Evolutionary conservation across 257 asterid genomes (phyloP), one percentile per base, ranked within the genome.

Genomic region (Mitragyna speciosa): DNA sequence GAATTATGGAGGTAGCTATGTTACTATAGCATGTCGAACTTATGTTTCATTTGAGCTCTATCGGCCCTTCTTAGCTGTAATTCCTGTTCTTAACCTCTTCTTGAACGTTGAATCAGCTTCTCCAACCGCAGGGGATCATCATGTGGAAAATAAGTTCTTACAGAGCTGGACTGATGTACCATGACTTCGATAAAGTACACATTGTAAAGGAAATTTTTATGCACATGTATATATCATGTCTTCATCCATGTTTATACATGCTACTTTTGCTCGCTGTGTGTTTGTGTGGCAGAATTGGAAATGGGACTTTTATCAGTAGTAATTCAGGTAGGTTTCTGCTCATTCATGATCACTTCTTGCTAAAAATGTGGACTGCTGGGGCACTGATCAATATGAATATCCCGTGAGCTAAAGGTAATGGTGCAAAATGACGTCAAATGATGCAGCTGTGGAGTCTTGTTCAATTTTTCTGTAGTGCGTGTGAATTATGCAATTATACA

Each of bases 1-100:
- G n/a, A n/a, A 36, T 26, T 75, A 43, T 75, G 26, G 54, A 75
- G 54, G 78, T 74, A 54, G 68, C 41, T 54, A 74, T 39, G 33
- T 39, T 52, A 54, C 68, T 33, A 5, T 67, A 14, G 69, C 39
- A 11, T 2, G 39, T 11, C 69, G 26, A 63, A n/a, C 39, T 63
- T 63, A 8, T 12, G 26, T 68, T 68, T 36, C 49, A 68, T 28
- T 36, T 68, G 49, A 33, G 45, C 72, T 33, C 45, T 36, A 33
- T 68, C 43, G 17, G 72, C 22, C 47, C 22, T 52, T 49, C 39
- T 8, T 19, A 59, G 41, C 45, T 17, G 26, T 20, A 54, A 16
- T 20, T 33, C 24, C 33, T 33, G 22, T 11, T 19, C 36, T 54
- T 8, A 1, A 36, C 52, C 26, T 28, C 36, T 56, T 36, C 22